Base-by-base conservation (phyloP, 495 filamentous ascomycete genomes). In the Aspergillus leporis region DNA sequence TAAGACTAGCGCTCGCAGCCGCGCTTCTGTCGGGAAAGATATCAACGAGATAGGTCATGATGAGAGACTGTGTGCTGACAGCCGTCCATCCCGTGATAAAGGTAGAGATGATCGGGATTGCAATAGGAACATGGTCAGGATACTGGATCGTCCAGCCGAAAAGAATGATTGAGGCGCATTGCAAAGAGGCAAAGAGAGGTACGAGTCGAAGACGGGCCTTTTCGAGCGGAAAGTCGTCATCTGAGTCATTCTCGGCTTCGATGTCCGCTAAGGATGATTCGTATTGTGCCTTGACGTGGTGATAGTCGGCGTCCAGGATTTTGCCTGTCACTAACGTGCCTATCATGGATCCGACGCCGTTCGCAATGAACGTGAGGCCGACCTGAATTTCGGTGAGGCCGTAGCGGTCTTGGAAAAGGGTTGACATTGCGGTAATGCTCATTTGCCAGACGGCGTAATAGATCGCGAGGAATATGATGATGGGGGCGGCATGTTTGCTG, bases 1-100 rank as follows among this genome's bases (percentile, higher is more conserved):
- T 91, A 55, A 86, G 83, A 9, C 85, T 85, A 0, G 88, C 87
- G 12, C 85, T 85, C 0, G 86, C 86, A 0, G 86, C 83, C 0
- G 81, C 83, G 2, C 87, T 85, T 23, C 65, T 76, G 0, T 76
- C 75, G 0, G 80, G 83, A 59, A 85, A 85, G 9, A 90, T 74
- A 61, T 91, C 88, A 4, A 90, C 80, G 2, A 90, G 70, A 51
- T 71, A 71, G 31, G 66, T 71, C 63, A 68, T 66, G 65, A 90
- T 68, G 22, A 65, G 31, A 9, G 61, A 65, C 58, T 61, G 57
- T 61, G 66, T 53, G 65, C 79, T 81, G 49, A 86, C 82, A 1
- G 78, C 78, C 0, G 81, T 84, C 61, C 81, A 64, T 0, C 84
- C 85, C 18, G 84, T 77, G 47, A 87, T 70, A 53, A 87, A 87